These are phyloP conservation scores for Suillus luteus DNA, from an alignment of 768 basidiomycete species.

Conservation along the genomic window DNA sequence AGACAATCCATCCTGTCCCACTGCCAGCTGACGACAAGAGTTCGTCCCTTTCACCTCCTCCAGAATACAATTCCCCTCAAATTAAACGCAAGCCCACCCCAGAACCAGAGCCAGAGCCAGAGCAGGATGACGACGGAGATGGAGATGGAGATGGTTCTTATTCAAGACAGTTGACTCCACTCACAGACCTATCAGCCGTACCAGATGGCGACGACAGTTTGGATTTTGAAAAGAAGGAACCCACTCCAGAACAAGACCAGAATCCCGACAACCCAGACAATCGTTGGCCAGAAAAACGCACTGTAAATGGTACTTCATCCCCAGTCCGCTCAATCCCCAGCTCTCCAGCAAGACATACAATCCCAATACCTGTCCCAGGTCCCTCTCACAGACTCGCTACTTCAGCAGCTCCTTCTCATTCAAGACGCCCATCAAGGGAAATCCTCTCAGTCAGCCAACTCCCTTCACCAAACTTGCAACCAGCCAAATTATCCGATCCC, in stretches of 20 bases:
- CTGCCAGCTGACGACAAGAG: constrained; percentile 42
- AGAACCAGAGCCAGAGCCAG: constrained; percentile 23
- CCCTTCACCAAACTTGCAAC: constrained; percentile 28
- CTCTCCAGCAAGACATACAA: constrained; percentile 1
- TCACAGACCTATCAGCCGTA: constrained; percentile 75
- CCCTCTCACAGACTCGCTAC: constrained; percentile 21
- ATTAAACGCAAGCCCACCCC: constrained; percentile 26
- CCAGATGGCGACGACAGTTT: constrained; percentile 53
- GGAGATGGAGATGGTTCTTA: constrained; percentile 41
- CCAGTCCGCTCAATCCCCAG: constrained; percentile 16
- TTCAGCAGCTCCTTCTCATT: constrained; percentile 28
- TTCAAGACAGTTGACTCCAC: constrained; percentile 68
- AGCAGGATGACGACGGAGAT: constrained; percentile 41
- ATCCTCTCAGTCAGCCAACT: constrained; percentile 30
- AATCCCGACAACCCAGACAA: constrained; percentile 17
- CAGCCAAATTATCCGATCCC: constrained; percentile 16
- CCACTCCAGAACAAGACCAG: constrained; percentile 20
- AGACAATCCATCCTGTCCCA: constrained; percentile 18
- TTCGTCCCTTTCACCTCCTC: constrained; percentile 60
- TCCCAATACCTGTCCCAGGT: constrained; percentile 22
- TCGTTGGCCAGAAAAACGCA: constrained; percentile 20
- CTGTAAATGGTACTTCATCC: constrained; percentile 26
- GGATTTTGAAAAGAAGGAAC: constrained; percentile 24
- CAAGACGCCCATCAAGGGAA: constrained; percentile 28
- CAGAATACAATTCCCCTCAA: constrained; percentile 44